These are phyloP conservation scores for Esteya vermicola DNA, from an alignment of 2,329 filamentous ascomycete species.

Conservation along the genomic window DNA sequence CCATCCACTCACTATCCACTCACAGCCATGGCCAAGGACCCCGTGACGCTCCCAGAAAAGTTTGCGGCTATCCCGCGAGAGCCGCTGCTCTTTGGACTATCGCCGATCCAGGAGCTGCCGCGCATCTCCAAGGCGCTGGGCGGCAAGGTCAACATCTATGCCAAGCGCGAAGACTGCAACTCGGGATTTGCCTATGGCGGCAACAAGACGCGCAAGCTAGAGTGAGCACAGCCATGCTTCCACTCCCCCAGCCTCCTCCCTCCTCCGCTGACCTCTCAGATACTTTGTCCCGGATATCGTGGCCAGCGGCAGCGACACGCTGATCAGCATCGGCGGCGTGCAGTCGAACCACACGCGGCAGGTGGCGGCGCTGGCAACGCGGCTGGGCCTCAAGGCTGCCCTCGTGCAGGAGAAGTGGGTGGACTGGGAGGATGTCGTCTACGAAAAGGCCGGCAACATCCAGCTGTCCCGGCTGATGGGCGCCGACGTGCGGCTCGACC, in stretches of 20 bases:
- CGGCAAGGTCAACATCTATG: slow-evolving; percentile 47
- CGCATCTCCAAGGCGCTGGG: slow-evolving; percentile 48
- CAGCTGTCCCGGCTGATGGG: slow-evolving; percentile 56
- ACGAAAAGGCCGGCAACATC: slow-evolving; percentile 55
- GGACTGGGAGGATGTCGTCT: slow-evolving; percentile 42
- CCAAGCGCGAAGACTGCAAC: slow-evolving; percentile 60
- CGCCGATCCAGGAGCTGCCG: slow-evolving; percentile 52
- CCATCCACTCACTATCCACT: not conserved
- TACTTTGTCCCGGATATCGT: slow-evolving; percentile 53
- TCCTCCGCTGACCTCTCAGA: slow-evolving; percentile 15
- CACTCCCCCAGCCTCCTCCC: not conserved
- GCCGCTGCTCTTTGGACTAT: slow-evolving; percentile 50
- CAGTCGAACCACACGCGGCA: slow-evolving; percentile 59
- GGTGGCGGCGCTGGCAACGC: slow-evolving; percentile 47
- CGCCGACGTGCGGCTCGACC: slow-evolving; percentile 46
- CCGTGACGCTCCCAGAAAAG: slow-evolving; percentile 34
- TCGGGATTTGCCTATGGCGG: slow-evolving; percentile 53
- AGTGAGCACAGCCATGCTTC: slow-evolving; percentile 24
- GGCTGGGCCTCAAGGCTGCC: slow-evolving; percentile 39
- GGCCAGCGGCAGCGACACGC: slow-evolving; percentile 40
- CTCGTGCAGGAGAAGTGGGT: slow-evolving; percentile 59
- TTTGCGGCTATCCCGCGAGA: slow-evolving; percentile 50
- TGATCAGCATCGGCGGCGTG: slow-evolving; percentile 53
- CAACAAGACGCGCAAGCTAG: slow-evolving; percentile 57
- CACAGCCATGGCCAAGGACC: slow-evolving; percentile 1